phyloP scores from a whole-genome alignment of 768 basidiomycete species.

The Suillus paluster region DNA sequence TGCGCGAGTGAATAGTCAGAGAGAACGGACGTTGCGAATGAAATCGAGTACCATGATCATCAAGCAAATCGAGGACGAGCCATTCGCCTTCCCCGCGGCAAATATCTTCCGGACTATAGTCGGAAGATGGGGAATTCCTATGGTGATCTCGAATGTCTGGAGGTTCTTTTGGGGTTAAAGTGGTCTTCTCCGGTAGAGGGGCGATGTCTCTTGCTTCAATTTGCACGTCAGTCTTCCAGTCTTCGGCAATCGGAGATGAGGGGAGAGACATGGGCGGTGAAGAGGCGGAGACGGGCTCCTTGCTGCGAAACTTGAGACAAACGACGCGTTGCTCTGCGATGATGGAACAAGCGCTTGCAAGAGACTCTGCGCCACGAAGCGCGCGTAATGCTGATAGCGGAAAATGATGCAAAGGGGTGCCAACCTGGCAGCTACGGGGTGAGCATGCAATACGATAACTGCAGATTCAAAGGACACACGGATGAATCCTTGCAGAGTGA shows the following conservation, averaged over 20 bases:
- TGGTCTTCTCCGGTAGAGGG: neutral
- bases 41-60: constrained; percentile 42
- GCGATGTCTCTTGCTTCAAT: constrained; percentile 9
- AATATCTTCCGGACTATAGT: constrained; percentile 13
- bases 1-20: constrained; percentile 22
- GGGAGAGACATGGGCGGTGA: constrained; percentile 23
- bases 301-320: constrained; percentile 44
- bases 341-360: constrained; percentile 35
- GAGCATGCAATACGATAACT: neutral
- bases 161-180: constrained; percentile 6
- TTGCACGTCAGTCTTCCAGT: constrained; percentile 10
- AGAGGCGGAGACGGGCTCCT: constrained; percentile 16
- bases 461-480: constrained; percentile 40
- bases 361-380: constrained; percentile 49
- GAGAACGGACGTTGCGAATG: neutral
- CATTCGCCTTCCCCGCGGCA: constrained; percentile 43
- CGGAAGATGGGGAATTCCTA: constrained; percentile 1
- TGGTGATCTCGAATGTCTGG: constrained; percentile 7
- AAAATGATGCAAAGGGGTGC: constrained; percentile 42
- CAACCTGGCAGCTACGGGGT: constrained; percentile 37
- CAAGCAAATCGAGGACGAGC: constrained; percentile 57
- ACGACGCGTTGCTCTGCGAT: constrained; percentile 36
- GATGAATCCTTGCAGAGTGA: constrained; percentile 55
- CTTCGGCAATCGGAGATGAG: constrained; percentile 29
- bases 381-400: constrained; percentile 45